Percentiles rank a stretch among this genome's conserved stretches.
These are phyloP conservation scores for Chrysanthemum lavandulifolium DNA, from an alignment of 129 eudicot genomes.

Conservation along the genomic window DNA sequence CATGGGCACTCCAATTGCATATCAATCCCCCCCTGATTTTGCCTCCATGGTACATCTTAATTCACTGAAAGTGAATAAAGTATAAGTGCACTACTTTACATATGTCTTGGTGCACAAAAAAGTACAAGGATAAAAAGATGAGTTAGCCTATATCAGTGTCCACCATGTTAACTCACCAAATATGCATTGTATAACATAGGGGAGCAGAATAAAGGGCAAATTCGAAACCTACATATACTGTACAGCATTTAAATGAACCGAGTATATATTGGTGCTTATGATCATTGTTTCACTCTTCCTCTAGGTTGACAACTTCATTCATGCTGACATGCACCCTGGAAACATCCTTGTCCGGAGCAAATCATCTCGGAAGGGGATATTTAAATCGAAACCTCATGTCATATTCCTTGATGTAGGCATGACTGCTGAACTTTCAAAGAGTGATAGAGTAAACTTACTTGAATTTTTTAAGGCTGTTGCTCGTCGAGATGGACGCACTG, in stretches of 20 bases:
- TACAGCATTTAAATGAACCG: slow-evolving; percentile 2
- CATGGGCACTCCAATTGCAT: no score
- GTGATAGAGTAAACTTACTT: slow-evolving; percentile 61
- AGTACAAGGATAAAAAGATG: slow-evolving; percentile 11
- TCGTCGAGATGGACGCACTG: slow-evolving; percentile 78
- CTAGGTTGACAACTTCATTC: slow-evolving; percentile 94
- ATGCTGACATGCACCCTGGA: slow-evolving; percentile 99
- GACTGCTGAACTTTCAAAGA: slow-evolving; percentile 90
- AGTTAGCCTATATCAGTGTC: neutral
- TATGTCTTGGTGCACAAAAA: neutral
- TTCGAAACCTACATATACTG: neutral
- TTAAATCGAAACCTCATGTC: slow-evolving; percentile 90
- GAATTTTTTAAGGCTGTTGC: slow-evolving; percentile 95
- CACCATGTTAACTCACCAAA: neutral
- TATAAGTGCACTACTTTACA: neutral
- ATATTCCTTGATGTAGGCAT: slow-evolving; percentile 91
- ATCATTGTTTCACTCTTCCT: neutral
- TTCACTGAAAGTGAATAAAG: neutral
- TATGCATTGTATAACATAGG: neutral
- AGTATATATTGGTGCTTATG: neutral
- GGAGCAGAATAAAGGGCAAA: neutral
- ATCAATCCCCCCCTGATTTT: neutral
- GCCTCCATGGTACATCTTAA: slow-evolving; percentile 2
- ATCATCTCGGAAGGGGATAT: slow-evolving; percentile 55
- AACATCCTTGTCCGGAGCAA: slow-evolving; percentile 84